Evolutionary conservation across 1,139 yeast genomes (phyloP).

Genomic region (Pichia sp.): DNA sequence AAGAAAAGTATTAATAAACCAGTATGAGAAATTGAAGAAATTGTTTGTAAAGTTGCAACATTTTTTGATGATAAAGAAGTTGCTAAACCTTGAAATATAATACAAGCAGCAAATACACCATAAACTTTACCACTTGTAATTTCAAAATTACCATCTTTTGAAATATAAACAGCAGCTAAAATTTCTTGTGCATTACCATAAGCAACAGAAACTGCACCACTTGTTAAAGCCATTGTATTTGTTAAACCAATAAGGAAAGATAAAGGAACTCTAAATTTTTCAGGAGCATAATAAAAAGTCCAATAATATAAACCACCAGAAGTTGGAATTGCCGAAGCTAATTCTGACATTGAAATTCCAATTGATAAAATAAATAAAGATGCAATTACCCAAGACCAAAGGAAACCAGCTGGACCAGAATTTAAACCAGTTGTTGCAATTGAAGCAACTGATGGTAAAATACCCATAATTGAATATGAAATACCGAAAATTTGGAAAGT

Average conservation of each 20-base stretch:
- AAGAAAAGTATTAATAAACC: slow-evolving; percentile 49
- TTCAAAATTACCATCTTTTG: slow-evolving; percentile 41
- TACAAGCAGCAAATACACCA: slow-evolving; percentile 51
- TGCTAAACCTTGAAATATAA: slow-evolving; percentile 38
- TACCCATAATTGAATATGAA: slow-evolving; percentile 49
- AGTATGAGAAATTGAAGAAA: slow-evolving; percentile 51
- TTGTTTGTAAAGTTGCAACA: slow-evolving; percentile 53
- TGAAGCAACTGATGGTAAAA: slow-evolving; percentile 43
- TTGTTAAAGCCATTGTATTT: slow-evolving; percentile 51
- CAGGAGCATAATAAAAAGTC: slow-evolving; percentile 52
- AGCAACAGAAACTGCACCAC: slow-evolving; percentile 54
- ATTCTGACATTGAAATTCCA: slow-evolving; percentile 53
- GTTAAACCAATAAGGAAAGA: slow-evolving; percentile 55
- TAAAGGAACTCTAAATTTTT: slow-evolving; percentile 33
- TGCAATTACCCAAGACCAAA: slow-evolving; percentile 63
- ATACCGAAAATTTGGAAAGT: slow-evolving; percentile 49
- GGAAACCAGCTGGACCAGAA: slow-evolving; percentile 51
- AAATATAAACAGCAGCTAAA: slow-evolving; percentile 44
- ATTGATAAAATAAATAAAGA: slow-evolving; percentile 43
- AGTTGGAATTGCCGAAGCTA: slow-evolving; percentile 64
- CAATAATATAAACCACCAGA: slow-evolving; percentile 62
- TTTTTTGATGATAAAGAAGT: slow-evolving; percentile 47
- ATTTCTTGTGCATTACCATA: slow-evolving; percentile 55
- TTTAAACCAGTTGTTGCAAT: slow-evolving; percentile 35
- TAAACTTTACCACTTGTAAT: slow-evolving; percentile 44